Evolutionary conservation across 495 filamentous ascomycete species (phyloP).

Genomic region (Cercophora sp.): DNA sequence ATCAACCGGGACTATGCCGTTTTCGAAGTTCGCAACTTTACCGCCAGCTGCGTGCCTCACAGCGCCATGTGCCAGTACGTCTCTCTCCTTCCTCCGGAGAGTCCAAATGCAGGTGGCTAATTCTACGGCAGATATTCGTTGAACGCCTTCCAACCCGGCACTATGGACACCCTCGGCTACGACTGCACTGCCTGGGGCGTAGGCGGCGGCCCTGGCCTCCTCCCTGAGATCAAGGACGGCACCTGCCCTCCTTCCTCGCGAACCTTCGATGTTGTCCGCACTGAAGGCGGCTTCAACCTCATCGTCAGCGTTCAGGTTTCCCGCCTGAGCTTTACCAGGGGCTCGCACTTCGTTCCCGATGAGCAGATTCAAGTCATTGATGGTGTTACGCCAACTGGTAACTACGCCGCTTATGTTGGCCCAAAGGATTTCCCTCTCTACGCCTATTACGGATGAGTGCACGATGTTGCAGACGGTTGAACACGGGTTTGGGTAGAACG

Average conservation of each 20-base stretch:
- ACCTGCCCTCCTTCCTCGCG: slow-evolving; percentile 23
- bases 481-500: no score
- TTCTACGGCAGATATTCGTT: slow-evolving; percentile 25
- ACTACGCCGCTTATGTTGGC: slow-evolving; percentile 13
- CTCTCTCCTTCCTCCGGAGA: background rate
- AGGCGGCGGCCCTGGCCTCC: slow-evolving; percentile 14
- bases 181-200: slow-evolving; percentile 18
- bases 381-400: slow-evolving; percentile 11
- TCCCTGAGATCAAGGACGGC: slow-evolving; percentile 24
- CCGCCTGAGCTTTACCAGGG: slow-evolving; percentile 23
- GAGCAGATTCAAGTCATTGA: slow-evolving; percentile 18
- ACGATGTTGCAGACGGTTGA: no score
- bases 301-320: slow-evolving; percentile 23
- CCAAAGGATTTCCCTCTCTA: slow-evolving; percentile 13
- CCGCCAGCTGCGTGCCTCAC: slow-evolving; percentile 22
- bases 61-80: slow-evolving; percentile 27
- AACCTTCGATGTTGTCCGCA: slow-evolving; percentile 20
- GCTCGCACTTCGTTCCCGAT: slow-evolving; percentile 17
- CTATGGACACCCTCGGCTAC: slow-evolving; percentile 25
- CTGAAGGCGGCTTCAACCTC: slow-evolving; percentile 17
- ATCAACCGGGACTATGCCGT: slow-evolving; percentile 11
- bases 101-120: no score
- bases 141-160: slow-evolving; percentile 22
- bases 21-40: slow-evolving; percentile 22
- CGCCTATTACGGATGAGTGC: background rate